Evolutionary conservation across 768 basidiomycete genomes (phyloP), one percentile per base, ranked within the genome.

Genomic region (Mycena rosella): DNA sequence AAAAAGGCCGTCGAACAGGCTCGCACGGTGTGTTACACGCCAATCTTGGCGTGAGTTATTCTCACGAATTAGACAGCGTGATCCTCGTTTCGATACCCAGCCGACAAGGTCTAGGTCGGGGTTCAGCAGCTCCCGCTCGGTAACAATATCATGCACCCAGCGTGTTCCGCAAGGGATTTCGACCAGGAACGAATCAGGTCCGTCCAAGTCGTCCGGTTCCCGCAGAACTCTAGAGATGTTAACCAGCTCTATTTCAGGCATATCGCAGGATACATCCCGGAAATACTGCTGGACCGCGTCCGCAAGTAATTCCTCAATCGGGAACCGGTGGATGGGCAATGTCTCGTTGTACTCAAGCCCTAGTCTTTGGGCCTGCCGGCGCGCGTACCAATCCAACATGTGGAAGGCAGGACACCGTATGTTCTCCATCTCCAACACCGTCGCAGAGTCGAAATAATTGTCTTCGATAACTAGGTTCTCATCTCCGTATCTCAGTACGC

Each of bases 261-360:
- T 14, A 10, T 47, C 27, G 3, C 17, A 14, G 5, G 27, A 26
- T 1, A 63, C n/a, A 20, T 63, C 61, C 22, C 20, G 1, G 44
- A 63, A 63, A 24, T 63, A 63, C 15, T 63, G 52, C 48, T 54
- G 61, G 9, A 63, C n/a, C 10, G 30, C 58, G 36, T 60, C 58
- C 3, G 45, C 44, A 2, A 60, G 22, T 27, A 60, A 60, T 48
- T 60, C 58, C 15, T 49, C 59, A 18, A 60, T 60, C 9, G 59
- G 47, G 22, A 49, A 36, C 3, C 27, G 6, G 24, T 60, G 59
- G 24, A 60, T 36, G 1, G 47, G 47, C 32, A 36, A 30, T 2
- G 36, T n/a, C 13, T 60, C 30, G 30, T 34, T n/a, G 44, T 48
- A n/a, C 27, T 49, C 32, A 48, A 26, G 14, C n/a, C 26, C 32